Evolutionary conservation across 306 rosid genomes (phyloP), one percentile per base, ranked within the genome.

Genomic region (Fragaria nilgerrensis): DNA sequence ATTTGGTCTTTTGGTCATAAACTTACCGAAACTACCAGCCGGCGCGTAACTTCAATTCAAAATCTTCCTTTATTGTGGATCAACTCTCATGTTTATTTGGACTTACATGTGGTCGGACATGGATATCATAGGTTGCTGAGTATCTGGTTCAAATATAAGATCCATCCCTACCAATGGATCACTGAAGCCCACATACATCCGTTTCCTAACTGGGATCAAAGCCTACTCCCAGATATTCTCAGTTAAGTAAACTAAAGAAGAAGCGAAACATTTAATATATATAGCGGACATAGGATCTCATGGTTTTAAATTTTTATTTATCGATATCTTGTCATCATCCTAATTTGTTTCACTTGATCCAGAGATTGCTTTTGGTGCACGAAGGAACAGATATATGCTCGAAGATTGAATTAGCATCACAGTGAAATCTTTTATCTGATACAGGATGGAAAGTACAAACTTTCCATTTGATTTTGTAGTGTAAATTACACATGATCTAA

Each of bases 331-430:
- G 23, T 36, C 41, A 69, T 12, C 29, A 0, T 14, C 20, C 37
- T 75, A 79, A 55, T 53, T 74, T 41, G 73, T 71, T 81, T 81
- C 27, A 50, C 47, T 72, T 73, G 41, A 52, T 78, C 22, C 78
- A 9, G 96, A 94, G 98, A 89, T 92, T 47, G 96, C 97, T 75
- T 92, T 94, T 44, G 97, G 98, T n/a, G 97, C 97, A 76, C 89
- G 98, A 84, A 92, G 94, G 89, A 94, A 92, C 86, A 87, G 82
- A 62, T 82, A 90, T 73, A 9, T 94, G 77, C 88, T 87, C 66
- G 98, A 94, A 83, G 96, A 94, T 79, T 92, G 87, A 94, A 70
- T 12, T 25, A 22, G 15, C 7, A 16, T 47, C 37, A 2, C 25
- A 19, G 25, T 43, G 52, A 20, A 62, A 22, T 37, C 9, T 1